Conservation (phyloP, 2,329 filamentous ascomycete genomes). For the Arthrobotrys iridis region DNA sequence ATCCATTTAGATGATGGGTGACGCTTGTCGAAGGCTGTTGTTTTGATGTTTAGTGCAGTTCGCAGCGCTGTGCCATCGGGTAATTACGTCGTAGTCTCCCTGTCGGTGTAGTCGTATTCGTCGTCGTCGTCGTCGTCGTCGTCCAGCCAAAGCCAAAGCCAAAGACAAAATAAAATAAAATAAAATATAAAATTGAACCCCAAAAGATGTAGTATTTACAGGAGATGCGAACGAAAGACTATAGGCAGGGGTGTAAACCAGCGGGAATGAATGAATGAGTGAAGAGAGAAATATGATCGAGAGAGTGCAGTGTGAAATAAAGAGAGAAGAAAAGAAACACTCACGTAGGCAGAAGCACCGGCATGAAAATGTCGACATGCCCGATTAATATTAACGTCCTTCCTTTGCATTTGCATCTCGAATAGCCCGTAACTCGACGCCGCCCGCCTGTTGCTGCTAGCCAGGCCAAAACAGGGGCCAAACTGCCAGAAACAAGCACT, state of each 20-base stretch:
- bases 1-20: conserved; percentile 9
- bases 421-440: background rate
- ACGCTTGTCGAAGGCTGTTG: conserved; percentile 17
- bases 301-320: background rate
- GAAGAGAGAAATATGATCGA: background rate
- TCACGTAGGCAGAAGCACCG: background rate
- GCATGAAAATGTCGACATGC: conserved; percentile 9
- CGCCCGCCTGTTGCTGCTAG: background rate
- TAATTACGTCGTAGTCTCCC: background rate
- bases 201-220: background rate
- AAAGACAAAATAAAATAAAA: too few species aligned
- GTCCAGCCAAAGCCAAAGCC: background rate
- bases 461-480: conserved; percentile 3
- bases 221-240: background rate
- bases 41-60: background rate
- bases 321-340: background rate
- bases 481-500: conserved; percentile 2
- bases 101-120: background rate
- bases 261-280: background rate
- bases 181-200: too few species aligned
- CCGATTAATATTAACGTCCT: conserved; percentile 6
- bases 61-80: background rate
- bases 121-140: background rate
- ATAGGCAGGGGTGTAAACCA: background rate
- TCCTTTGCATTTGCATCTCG: background rate